These are phyloP conservation scores for Mortierella sp. DNA, from an alignment of 371 early-diverging fungal genomes.

Conservation along the genomic window DNA sequence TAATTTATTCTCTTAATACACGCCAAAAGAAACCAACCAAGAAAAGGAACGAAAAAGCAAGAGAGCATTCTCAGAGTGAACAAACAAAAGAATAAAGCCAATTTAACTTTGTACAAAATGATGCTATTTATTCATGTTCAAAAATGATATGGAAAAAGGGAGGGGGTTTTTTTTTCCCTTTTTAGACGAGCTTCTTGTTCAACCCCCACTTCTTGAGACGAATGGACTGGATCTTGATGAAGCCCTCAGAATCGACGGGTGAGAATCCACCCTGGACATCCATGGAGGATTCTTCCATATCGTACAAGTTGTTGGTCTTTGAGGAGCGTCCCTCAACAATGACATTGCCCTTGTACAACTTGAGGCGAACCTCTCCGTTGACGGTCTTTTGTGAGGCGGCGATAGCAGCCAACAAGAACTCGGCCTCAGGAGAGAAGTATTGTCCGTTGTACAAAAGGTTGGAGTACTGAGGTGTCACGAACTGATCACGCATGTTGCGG, in stretches of 20 bases:
- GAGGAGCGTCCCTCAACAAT: constrained; percentile 90
- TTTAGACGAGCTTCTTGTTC: constrained; percentile 43
- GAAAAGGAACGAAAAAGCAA: too few relatives aligned
- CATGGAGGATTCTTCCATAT: constrained; percentile 95
- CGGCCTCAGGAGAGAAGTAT: constrained; percentile 97
- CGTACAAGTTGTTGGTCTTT: constrained; percentile 89
- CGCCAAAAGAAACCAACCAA: too few relatives aligned
- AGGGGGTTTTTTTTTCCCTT: background rate
- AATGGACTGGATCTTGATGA: constrained; percentile 97
- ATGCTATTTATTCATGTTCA: too few relatives aligned
- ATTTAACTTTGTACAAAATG: too few relatives aligned
- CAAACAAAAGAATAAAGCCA: too few relatives aligned
- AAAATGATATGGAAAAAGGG: too few relatives aligned
- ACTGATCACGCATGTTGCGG: constrained; percentile 91
- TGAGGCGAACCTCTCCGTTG: constrained; percentile 91
- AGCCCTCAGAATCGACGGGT: constrained; percentile 94
- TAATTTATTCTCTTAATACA: too few relatives aligned
- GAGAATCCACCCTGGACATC: constrained; percentile 96
- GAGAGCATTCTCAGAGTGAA: too few relatives aligned
- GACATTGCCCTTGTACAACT: constrained; percentile 96
- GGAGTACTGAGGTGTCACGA: constrained; percentile 82
- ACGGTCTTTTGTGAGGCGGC: constrained; percentile 87
- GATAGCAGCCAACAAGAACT: constrained; percentile 86
- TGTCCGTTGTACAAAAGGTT: constrained; percentile 92
- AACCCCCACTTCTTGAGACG: constrained; percentile 92